phyloP scores from a whole-genome alignment of 2,329 filamentous ascomycete genomes.

The Alternaria burnsii region DNA sequence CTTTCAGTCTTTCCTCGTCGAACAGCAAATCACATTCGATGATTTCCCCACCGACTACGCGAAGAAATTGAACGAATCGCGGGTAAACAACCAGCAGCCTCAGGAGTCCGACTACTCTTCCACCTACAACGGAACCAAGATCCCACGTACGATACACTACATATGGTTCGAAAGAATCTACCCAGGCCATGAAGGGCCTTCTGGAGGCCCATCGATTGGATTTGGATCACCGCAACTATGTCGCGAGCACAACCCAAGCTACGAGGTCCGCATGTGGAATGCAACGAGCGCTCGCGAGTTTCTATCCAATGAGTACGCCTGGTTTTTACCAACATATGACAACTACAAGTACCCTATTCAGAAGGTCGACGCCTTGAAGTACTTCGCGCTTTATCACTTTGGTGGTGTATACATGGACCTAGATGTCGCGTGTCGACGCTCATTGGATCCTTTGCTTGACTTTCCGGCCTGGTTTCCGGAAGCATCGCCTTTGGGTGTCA shows the following conservation, averaged over 20 bases:
- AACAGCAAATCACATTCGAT: conserved; percentile 14
- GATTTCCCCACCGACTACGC: conserved; percentile 18
- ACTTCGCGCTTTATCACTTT: conserved; percentile 35
- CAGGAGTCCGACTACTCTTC: conserved; percentile 20
- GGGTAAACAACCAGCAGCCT: conserved; percentile 9
- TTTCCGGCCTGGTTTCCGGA: conserved; percentile 33
- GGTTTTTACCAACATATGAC: conserved; percentile 33
- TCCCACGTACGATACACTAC: conserved; percentile 26
- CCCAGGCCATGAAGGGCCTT: conserved; percentile 13
- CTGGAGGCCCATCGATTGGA: conserved; percentile 15
- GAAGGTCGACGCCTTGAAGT: conserved; percentile 36
- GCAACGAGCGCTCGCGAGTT: conserved; percentile 24
- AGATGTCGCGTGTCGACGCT: conserved; percentile 31
- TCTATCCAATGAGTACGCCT: conserved; percentile 25
- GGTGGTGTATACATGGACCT: conserved; percentile 41
- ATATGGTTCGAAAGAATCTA: conserved; percentile 29
- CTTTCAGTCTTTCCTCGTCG: conserved; percentile 17
- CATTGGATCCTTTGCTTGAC: conserved; percentile 27
- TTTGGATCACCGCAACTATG: conserved; percentile 27
- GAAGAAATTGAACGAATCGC: conserved; percentile 19
- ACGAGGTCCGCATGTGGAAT: conserved; percentile 32
- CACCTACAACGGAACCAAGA: conserved; percentile 12
- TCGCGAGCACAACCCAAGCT: conserved; percentile 25
- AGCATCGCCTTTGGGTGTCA: conserved; percentile 30
- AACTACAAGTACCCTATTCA: conserved; percentile 37